phyloP scores from a whole-genome alignment of 2,329 filamentous ascomycete genomes.

The Keithomyces neogunnii region DNA sequence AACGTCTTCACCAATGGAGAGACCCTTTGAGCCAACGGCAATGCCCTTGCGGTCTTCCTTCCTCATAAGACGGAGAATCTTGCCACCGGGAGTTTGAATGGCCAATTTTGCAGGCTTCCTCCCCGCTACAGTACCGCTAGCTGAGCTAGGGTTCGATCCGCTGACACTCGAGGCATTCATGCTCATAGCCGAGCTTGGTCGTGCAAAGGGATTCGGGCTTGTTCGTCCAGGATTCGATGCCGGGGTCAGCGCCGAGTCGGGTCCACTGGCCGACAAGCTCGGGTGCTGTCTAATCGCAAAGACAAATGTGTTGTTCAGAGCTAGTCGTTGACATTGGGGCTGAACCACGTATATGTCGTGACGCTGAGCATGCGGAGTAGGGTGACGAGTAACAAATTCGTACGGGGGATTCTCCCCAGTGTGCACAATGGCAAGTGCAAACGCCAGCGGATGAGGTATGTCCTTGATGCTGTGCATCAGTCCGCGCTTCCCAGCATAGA shows the following conservation, averaged over 20 bases:
- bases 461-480: conserved; percentile 97
- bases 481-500: conserved; percentile 90
- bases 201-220: conserved; percentile 53
- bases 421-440: conserved; percentile 84
- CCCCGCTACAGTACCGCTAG: conserved; percentile 42
- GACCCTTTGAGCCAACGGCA: conserved; percentile 34
- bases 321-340: conserved; percentile 81
- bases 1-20: conserved; percentile 41
- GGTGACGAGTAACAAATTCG: conserved; percentile 86
- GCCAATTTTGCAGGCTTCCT: conserved; percentile 92
- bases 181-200: conserved; percentile 56
- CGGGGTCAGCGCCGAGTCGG: conserved; percentile 31
- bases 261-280: conserved; percentile 36
- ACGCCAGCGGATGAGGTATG: conserved; percentile 84
- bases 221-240: conserved; percentile 38
- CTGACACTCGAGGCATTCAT: conserved; percentile 51
- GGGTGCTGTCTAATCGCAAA: conserved; percentile 94
- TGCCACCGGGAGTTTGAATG: conserved; percentile 87
- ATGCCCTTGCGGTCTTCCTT: conserved; percentile 61
- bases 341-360: conserved; percentile 97
- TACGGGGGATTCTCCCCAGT: conserved; percentile 89
- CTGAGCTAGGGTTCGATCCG: conserved; percentile 47
- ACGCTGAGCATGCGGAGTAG: conserved; percentile 92
- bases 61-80: conserved; percentile 80
- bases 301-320: conserved; percentile 95